Conservation (phyloP, 225 moss, liverwort and hornwort genomes). For the Sphagnum contortum region DNA sequence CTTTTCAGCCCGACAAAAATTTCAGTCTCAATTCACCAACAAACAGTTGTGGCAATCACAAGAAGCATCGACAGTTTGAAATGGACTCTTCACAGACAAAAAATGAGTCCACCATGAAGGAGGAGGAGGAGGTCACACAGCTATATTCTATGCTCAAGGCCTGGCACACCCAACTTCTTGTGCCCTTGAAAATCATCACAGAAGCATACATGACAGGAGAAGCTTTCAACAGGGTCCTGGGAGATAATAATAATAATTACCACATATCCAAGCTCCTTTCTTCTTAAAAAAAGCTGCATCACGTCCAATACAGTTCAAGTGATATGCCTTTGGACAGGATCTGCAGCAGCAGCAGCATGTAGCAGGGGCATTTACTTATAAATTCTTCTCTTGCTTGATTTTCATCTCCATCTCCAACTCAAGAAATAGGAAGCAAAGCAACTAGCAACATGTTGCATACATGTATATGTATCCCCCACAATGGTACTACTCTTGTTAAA, state of each 20-base stretch:
- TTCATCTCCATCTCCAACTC: background rate
- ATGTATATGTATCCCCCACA: background rate
- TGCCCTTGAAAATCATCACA: no score
- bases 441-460: background rate
- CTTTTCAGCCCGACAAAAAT: no score
- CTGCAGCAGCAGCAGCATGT: constrained; percentile 11
- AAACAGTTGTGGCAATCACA: no score
- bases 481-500: background rate
- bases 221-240: no score
- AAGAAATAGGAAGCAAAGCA: background rate
- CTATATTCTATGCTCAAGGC: no score
- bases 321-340: constrained; percentile 58
- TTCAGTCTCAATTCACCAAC: no score
- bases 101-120: no score
- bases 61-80: no score
- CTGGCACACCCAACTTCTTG: no score
- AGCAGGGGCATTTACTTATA: background rate
- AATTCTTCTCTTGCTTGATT: background rate
- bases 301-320: constrained; percentile 46
- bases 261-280: constrained; percentile 61
- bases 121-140: no score
- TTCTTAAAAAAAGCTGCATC: constrained; percentile 49
- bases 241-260: constrained; percentile 6
- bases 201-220: no score
- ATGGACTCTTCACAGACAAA: no score